These are phyloP conservation scores for Cinnamomum chago DNA, from an alignment of 164 flowering plant species.

Conservation along the genomic window DNA sequence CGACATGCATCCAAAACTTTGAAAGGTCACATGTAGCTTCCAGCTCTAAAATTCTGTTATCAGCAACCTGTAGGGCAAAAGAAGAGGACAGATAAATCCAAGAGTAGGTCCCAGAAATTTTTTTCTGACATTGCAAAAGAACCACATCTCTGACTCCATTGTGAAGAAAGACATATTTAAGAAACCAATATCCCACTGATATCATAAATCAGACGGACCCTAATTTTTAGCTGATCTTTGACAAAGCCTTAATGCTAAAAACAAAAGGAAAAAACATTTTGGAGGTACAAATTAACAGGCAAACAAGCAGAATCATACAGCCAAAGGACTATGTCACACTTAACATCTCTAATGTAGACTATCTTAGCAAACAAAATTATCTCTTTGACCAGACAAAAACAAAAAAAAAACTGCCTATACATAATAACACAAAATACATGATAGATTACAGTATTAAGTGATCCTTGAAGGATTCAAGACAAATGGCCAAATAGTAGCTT, in stretches of 20 bases:
- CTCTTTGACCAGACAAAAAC: neutral
- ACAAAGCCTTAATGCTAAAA: neutral
- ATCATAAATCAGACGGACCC: neutral
- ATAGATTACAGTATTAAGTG: too few species aligned
- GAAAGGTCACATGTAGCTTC: conserved; percentile 78
- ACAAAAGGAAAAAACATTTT: neutral
- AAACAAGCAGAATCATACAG: neutral
- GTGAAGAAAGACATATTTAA: neutral
- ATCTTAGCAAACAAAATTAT: too few species aligned
- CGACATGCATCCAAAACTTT: conserved; percentile 88
- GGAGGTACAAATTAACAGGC: neutral
- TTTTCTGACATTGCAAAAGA: neutral
- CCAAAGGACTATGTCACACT: neutral
- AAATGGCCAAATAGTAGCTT: too few species aligned
- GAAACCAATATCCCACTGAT: neutral
- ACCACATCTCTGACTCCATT: neutral
- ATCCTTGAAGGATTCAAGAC: too few species aligned
- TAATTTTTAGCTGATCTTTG: neutral
- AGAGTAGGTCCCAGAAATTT: neutral
- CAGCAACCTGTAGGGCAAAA: conserved; percentile 55
- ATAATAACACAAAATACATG: too few species aligned
- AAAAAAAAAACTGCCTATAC: neutral
- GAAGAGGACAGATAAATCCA: neutral
- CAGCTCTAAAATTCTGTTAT: conserved; percentile 66
- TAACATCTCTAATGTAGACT: neutral